Percentiles rank a stretch among this genome's conserved stretches.
phyloP scores from a whole-genome alignment of 2,329 filamentous ascomycete genomes.

The Ophiocordyceps camponoti-floridani region DNA sequence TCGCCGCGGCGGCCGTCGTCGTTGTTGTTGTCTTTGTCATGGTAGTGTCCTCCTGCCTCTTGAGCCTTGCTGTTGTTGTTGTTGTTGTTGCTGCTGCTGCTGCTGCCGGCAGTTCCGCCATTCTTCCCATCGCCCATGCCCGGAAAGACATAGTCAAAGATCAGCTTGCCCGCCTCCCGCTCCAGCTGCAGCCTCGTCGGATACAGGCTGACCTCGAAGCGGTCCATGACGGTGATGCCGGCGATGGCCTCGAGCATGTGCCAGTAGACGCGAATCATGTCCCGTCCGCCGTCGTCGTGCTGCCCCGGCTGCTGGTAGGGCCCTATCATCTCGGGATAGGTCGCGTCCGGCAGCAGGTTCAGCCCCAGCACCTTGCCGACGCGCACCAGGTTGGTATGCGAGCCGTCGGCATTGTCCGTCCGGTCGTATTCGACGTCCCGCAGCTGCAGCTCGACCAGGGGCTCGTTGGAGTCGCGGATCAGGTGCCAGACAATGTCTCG shows the following conservation, averaged over 20 bases:
- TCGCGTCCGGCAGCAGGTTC: constrained; percentile 76
- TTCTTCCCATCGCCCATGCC: constrained; percentile 44
- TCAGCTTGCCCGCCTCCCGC: constrained; percentile 73
- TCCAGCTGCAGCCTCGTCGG: constrained; percentile 90
- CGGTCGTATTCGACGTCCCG: constrained; percentile 84
- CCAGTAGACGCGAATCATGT: constrained; percentile 92
- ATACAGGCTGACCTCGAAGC: constrained; percentile 87
- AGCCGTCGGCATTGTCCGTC: constrained; percentile 92
- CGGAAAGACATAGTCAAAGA: constrained; percentile 97
- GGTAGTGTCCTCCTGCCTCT: no score
- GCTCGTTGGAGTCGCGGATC: constrained; percentile 70
- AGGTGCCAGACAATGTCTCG: constrained; percentile 96
- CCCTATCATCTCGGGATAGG: constrained; percentile 91
- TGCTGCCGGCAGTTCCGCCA: constrained; percentile 35
- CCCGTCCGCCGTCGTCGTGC: constrained; percentile 14
- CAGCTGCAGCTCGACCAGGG: constrained; percentile 82
- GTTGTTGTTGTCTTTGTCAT: no score
- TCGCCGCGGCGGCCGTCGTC: no score
- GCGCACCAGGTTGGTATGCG: constrained; percentile 81
- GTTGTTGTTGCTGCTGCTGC: no score
- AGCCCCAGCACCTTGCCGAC: constrained; percentile 76
- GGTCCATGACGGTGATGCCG: constrained; percentile 90
- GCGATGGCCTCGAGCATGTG: constrained; percentile 97
- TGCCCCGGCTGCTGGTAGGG: constrained; percentile 36
- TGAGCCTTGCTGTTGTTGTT: no score